A percentile compares a stretch with the other conserved stretches of the same genome.
Evolutionary conservation across 2,329 filamentous ascomycete genomes (phyloP).

Genomic region (Ophiostoma triangulosporum): DNA sequence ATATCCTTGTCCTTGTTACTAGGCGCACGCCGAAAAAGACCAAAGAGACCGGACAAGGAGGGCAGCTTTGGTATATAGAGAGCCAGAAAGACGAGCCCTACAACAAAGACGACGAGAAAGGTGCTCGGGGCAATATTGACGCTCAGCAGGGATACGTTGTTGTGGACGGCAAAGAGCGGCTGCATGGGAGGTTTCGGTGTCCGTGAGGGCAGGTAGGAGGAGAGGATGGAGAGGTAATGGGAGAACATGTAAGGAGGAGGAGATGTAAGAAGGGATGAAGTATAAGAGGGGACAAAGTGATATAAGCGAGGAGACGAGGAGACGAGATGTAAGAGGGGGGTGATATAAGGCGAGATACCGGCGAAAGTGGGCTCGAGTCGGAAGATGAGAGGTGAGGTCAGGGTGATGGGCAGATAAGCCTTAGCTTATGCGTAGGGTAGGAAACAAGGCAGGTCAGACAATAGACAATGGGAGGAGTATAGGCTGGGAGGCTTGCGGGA

Average conservation of each 20-base stretch:
- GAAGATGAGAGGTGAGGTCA: background rate
- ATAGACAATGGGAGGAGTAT: too few species aligned
- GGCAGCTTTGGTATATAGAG: slow-evolving; percentile 29
- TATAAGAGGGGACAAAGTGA: background rate
- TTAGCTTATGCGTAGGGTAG: too few species aligned
- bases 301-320: background rate
- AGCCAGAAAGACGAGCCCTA: slow-evolving; percentile 37
- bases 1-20: slow-evolving; percentile 3
- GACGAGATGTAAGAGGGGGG: background rate
- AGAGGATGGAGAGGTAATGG: background rate
- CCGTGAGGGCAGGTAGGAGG: background rate
- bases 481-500: too few species aligned
- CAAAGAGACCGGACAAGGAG: slow-evolving; percentile 13
- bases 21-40: slow-evolving; percentile 13
- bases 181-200: slow-evolving; percentile 27
- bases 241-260: background rate
- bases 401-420: too few species aligned
- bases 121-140: slow-evolving; percentile 45
- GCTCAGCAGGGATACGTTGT: slow-evolving; percentile 45
- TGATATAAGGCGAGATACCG: too few species aligned
- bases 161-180: slow-evolving; percentile 47
- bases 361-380: background rate
- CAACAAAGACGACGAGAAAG: slow-evolving; percentile 37
- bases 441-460: too few species aligned
- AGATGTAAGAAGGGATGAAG: background rate